Evolutionary conservation across 495 filamentous ascomycete species (phyloP), one percentile per base, ranked within the genome.

Genomic region (Talaromyces nanjingensis): DNA sequence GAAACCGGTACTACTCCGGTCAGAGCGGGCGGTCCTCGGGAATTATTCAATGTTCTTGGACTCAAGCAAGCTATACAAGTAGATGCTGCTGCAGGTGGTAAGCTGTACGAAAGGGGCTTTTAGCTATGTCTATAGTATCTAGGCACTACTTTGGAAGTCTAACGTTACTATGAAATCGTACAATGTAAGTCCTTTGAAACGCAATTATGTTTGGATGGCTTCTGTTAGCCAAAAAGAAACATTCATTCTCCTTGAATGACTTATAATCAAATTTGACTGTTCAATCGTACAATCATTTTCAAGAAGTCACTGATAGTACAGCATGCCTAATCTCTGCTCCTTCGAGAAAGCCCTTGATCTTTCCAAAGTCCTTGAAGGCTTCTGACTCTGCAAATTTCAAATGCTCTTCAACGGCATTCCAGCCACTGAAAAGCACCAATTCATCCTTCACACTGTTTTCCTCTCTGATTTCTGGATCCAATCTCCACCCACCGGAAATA

Each of bases 361-460:
- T 67, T 1, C 45, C 64, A 54, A 80, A 84, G 62, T 76, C 74
- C 42, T 67, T 64, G 25, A 77, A 77, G 6, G 47, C 74, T 18
- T 72, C 67, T 4, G 74, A 69, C 59, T 74, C 69, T 20, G 67
- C 72, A 64, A 83, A 83, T 4, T 65, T 75, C 31, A 52, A 57
- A 61, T 84, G 79, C 60, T 76, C 72, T 64, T 84, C 78, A 4
- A 79, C 73, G 18, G 67, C 69, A 27, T 76, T 69, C 81, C 81
- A 85, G 4, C 83, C 80, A 52, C 66, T 76, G n/a, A 84, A 76
- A 0, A 86, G 49, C 0, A 84, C 76, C 63, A 78, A 81, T 58
- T 87, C 83, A 37, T 83, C 80, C 18, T 74, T 69, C 7, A 29
- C 20, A 16, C 22, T 55, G 52, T 24, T 29, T 4, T 67, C 71